Conservation (phyloP, 2,329 filamentous ascomycete species). For the Microsporum ferrugineum region DNA sequence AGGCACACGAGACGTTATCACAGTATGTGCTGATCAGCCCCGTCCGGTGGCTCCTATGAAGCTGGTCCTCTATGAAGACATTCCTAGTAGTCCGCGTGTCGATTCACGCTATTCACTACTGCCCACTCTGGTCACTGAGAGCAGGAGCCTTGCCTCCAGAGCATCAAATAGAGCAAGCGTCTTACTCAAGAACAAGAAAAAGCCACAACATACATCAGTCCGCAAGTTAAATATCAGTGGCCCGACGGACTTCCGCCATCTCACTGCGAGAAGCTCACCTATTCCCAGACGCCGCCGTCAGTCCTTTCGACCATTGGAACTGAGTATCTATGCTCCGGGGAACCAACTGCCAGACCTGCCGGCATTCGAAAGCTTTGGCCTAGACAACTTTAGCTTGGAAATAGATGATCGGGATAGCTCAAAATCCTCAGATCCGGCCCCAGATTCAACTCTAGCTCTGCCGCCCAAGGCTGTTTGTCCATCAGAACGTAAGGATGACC, state of each 20-base stretch:
- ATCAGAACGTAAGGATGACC: conserved; percentile 12
- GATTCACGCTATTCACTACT: conserved; percentile 25
- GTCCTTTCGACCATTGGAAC: conserved; percentile 34
- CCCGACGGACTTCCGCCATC: conserved; percentile 34
- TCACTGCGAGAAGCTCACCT: conserved; percentile 9
- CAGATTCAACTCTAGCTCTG: conserved; percentile 17
- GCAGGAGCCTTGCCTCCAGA: conserved; percentile 28
- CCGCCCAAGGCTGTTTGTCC: conserved; percentile 27
- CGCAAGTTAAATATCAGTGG: conserved; percentile 31
- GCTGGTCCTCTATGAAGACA: conserved; percentile 32
- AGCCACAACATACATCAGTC: conserved; percentile 18
- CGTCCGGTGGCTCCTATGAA: conserved; percentile 38
- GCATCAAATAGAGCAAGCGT: conserved; percentile 34
- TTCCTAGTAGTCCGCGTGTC: conserved; percentile 25
- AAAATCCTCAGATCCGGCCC: background rate
- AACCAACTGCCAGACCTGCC: conserved; percentile 37
- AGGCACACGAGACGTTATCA: conserved; percentile 31
- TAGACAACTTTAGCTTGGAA: conserved; percentile 19
- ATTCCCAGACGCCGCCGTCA: conserved; percentile 9
- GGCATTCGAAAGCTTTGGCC: conserved; percentile 31
- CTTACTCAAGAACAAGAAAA: conserved; percentile 26
- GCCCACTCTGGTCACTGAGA: conserved; percentile 31
- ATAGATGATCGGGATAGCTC: background rate
- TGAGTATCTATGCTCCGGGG: conserved; percentile 37
- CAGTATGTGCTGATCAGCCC: conserved; percentile 36